phyloP scores from a whole-genome alignment of 176 grass and related monocot genomes.

The Secale cereale region DNA sequence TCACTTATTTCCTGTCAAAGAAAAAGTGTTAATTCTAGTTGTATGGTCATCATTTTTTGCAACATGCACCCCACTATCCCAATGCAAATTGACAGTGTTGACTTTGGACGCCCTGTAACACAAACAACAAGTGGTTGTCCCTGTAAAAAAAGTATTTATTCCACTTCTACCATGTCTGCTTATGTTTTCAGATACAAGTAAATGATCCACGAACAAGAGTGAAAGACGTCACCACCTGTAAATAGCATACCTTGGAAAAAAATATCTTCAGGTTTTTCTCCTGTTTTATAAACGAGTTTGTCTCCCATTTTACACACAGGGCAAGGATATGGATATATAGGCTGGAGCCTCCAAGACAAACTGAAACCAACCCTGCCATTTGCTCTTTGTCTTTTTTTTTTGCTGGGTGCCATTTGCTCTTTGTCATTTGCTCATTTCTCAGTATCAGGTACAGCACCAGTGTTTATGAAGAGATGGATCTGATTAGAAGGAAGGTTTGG shows the following conservation, averaged over 20 bases:
- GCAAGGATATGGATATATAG: too few species aligned
- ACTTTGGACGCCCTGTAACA: neutral
- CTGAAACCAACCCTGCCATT: too few species aligned
- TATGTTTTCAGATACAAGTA: neutral
- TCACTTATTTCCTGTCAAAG: neutral
- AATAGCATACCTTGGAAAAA: neutral
- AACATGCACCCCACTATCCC: neutral
- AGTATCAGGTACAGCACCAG: too few species aligned
- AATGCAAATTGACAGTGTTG: neutral
- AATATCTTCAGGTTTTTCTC: neutral
- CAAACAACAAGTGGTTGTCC: neutral
- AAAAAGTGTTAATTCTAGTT: neutral
- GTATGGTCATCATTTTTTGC: neutral
- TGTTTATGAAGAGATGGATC: neutral
- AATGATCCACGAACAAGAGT: neutral
- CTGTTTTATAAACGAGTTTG: too few species aligned
- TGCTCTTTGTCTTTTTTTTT: too few species aligned
- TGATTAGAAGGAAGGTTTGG: neutral
- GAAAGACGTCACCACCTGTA: neutral
- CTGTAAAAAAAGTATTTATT: neutral
- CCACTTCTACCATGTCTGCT: neutral
- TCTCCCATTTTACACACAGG: neutral
- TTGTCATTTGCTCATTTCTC: too few species aligned
- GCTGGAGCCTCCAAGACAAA: too few species aligned
- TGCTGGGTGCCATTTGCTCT: too few species aligned